phyloP scores from a whole-genome alignment of 1,139 yeast species.

The Kluyveromyces sp. region DNA sequence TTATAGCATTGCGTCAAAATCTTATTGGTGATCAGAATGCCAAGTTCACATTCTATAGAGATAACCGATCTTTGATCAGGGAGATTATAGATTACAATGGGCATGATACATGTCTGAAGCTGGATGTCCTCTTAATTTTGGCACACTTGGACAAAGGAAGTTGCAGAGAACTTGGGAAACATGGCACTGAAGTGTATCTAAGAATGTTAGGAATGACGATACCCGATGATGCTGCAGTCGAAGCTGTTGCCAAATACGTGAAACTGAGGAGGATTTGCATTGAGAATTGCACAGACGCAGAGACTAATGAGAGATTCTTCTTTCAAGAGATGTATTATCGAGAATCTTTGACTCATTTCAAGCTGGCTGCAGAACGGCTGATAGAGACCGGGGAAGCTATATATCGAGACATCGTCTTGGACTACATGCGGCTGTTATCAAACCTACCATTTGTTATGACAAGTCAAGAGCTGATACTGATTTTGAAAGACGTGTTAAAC shows the following conservation, averaged over 20 bases:
- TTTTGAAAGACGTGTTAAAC: neutral
- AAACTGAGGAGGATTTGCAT: constrained; percentile 5
- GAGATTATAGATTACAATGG: constrained; percentile 10
- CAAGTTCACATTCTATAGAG: constrained; percentile 15
- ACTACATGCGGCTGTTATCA: constrained; percentile 4
- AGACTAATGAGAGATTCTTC: constrained; percentile 6
- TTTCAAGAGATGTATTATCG: constrained; percentile 4
- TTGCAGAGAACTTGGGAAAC: constrained; percentile 5
- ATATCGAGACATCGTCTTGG: constrained; percentile 4
- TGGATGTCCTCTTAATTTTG: constrained; percentile 4
- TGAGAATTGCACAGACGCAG: constrained; percentile 7
- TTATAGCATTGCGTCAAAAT: neutral
- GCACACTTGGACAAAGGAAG: constrained; percentile 3
- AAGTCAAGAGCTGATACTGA: constrained; percentile 1
- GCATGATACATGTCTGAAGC: constrained; percentile 2
- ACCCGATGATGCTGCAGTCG: constrained; percentile 2
- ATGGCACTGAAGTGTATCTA: constrained; percentile 6
- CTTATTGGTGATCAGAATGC: constrained; percentile 23
- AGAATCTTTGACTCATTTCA: constrained; percentile 3
- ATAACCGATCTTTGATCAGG: constrained; percentile 12
- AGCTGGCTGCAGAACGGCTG: neutral
- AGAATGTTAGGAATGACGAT: constrained; percentile 3
- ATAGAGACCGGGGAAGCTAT: constrained; percentile 3
- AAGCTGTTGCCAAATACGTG: constrained; percentile 4
- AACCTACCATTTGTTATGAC: constrained; percentile 1